These are phyloP conservation scores for Anisodus tanguticus DNA, from an alignment of 257 asterid species.

Conservation along the genomic window DNA sequence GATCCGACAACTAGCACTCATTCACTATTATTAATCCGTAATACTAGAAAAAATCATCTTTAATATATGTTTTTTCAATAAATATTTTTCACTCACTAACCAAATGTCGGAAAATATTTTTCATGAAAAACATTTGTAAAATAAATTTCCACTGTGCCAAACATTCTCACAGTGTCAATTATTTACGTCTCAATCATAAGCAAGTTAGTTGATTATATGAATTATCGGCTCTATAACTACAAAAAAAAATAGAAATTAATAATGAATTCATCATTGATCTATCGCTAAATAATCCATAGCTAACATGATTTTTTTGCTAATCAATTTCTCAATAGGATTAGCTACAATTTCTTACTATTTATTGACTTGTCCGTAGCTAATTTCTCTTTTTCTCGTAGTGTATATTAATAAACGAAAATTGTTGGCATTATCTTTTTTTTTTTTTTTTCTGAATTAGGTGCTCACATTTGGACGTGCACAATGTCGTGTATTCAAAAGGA, in stretches of 20 bases:
- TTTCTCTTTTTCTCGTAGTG: not conserved
- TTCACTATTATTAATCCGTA: no score
- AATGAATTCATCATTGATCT: not conserved
- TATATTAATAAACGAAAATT: not conserved
- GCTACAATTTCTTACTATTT: not conserved
- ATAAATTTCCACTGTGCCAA: not conserved
- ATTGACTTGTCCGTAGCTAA: not conserved
- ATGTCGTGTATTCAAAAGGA: slow-evolving; percentile 45
- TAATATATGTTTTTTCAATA: not conserved
- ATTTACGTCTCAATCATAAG: not conserved
- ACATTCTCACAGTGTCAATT: not conserved
- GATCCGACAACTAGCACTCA: not conserved
- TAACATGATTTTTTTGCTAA: not conserved
- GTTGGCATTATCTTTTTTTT: not conserved
- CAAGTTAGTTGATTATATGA: not conserved
- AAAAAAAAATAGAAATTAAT: not conserved
- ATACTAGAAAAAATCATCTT: not conserved
- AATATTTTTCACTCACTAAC: not conserved
- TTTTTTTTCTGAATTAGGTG: slow-evolving; percentile 45
- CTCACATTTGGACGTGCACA: slow-evolving; percentile 75
- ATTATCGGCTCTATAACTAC: not conserved
- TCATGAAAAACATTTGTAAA: no score
- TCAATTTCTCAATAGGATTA: not conserved
- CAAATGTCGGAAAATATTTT: no score
- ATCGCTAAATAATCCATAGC: not conserved